phyloP scores from a whole-genome alignment of 768 basidiomycete genomes.

The Tricholoma sp. region DNA sequence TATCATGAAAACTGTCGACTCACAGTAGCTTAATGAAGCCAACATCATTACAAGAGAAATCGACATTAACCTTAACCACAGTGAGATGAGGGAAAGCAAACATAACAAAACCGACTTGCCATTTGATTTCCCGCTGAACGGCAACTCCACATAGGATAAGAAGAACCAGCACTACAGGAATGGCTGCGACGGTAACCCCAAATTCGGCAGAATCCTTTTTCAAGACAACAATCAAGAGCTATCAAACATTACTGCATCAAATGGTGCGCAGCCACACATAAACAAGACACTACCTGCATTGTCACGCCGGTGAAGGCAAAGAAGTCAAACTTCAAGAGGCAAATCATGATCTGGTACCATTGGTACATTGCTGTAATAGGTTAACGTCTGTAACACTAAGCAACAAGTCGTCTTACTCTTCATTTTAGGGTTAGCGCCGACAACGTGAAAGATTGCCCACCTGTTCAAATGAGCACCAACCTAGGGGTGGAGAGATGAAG shows the following conservation, averaged over 20 bases:
- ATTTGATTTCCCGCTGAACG: slow-evolving; percentile 76
- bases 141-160: slow-evolving; percentile 63
- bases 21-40: slow-evolving; percentile 73
- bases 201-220: slow-evolving; percentile 64
- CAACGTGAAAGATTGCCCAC: slow-evolving; percentile 89
- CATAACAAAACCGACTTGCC: slow-evolving; percentile 32
- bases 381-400: neutral
- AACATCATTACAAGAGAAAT: slow-evolving; percentile 71
- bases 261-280: neutral
- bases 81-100: neutral
- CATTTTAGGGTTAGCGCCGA: slow-evolving; percentile 80
- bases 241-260: neutral
- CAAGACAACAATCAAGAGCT: slow-evolving; percentile 83
- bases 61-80: slow-evolving; percentile 56
- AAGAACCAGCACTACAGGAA: slow-evolving; percentile 70
- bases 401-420: slow-evolving; percentile 51
- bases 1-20: slow-evolving; percentile 24
- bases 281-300: slow-evolving; percentile 57
- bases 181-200: slow-evolving; percentile 75
- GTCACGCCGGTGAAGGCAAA: slow-evolving; percentile 85
- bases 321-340: slow-evolving; percentile 86
- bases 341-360: slow-evolving; percentile 83
- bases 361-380: slow-evolving; percentile 71
- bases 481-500: neutral
- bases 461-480: slow-evolving; percentile 32